Percentiles rank a stretch among this genome's conserved stretches.
Conservation (phyloP, 441 rosid species). For the Adansonia rubrostipa region DNA sequence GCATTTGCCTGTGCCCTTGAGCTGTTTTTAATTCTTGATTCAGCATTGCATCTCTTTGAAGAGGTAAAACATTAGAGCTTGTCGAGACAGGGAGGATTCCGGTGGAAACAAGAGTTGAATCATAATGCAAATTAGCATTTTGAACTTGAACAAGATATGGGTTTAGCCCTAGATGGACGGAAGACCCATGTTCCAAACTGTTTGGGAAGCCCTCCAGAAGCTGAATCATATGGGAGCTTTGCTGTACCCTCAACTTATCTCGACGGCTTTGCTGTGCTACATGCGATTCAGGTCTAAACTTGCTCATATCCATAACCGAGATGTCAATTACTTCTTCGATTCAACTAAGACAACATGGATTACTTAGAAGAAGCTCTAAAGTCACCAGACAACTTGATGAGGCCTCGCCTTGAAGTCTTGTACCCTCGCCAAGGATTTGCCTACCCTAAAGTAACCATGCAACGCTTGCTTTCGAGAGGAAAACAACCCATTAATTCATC, state of each 20-base stretch:
- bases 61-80: conserved; percentile 26
- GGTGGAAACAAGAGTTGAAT: conserved; percentile 27
- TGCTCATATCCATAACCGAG: conserved; percentile 39
- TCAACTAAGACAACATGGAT: not conserved
- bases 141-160: conserved; percentile 41
- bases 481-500: not conserved
- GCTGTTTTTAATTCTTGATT: conserved; percentile 33
- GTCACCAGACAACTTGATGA: not conserved
- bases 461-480: not conserved
- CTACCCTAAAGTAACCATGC: conserved; percentile 3
- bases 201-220: conserved; percentile 32
- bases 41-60: conserved; percentile 32
- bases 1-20: conserved; percentile 3
- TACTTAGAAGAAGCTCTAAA: not conserved
- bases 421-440: not conserved
- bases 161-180: conserved; percentile 30
- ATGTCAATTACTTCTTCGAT: not conserved
- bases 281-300: conserved; percentile 47
- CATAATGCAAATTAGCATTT: conserved; percentile 27
- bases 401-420: not conserved
- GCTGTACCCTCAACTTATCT: conserved; percentile 47
- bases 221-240: not conserved
- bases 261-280: conserved; percentile 60
- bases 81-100: conserved; percentile 32
- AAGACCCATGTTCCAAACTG: conserved; percentile 33